Percentiles rank a stretch among this genome's conserved stretches.
phyloP scores from a whole-genome alignment of 345 rosid genomes.

The Toxicodendron radicans region DNA sequence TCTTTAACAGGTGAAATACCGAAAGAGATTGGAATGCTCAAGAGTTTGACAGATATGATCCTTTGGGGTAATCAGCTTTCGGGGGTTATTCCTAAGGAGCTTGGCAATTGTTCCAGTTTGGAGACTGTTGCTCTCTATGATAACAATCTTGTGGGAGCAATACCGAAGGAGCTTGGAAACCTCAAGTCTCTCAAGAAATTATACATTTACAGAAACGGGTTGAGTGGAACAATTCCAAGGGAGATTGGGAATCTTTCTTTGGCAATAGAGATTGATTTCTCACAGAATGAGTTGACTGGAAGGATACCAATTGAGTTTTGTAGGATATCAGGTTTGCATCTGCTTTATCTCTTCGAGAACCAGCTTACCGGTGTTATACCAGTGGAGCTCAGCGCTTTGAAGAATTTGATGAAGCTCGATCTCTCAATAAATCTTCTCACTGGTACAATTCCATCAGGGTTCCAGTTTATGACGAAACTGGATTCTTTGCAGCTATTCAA shows the following conservation, averaged over 20 bases:
- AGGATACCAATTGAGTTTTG: conserved; percentile 72
- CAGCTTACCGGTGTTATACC: conserved; percentile 68
- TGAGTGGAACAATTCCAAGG: conserved; percentile 76
- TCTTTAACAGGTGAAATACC: conserved; percentile 62
- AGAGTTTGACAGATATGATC: conserved; percentile 52
- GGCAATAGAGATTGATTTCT: conserved; percentile 76
- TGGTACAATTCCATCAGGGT: conserved; percentile 71
- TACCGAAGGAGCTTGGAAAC: conserved; percentile 65
- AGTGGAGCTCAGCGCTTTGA: conserved; percentile 59
- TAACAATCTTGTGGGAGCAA: conserved; percentile 68
- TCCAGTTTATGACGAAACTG: conserved; percentile 61
- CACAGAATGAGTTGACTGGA: conserved; percentile 71
- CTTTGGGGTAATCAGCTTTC: conserved; percentile 79
- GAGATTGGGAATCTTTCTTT: conserved; percentile 76
- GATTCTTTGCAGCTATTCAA: conserved; percentile 73
- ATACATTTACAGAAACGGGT: conserved; percentile 66
- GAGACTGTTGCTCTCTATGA: conserved; percentile 68
- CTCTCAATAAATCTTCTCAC: conserved; percentile 73
- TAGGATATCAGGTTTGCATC: conserved; percentile 49
- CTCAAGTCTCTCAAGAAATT: conserved; percentile 44
- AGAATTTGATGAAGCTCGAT: conserved; percentile 72
- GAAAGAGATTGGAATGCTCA: conserved; percentile 68
- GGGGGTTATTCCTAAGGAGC: conserved; percentile 66
- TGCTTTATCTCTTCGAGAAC: conserved; percentile 88
- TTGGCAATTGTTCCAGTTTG: conserved; percentile 68